A percentile compares a stretch with the other conserved stretches of the same genome.
These are phyloP conservation scores for Russula virescens DNA, from an alignment of 768 basidiomycete species.

Conservation along the genomic window DNA sequence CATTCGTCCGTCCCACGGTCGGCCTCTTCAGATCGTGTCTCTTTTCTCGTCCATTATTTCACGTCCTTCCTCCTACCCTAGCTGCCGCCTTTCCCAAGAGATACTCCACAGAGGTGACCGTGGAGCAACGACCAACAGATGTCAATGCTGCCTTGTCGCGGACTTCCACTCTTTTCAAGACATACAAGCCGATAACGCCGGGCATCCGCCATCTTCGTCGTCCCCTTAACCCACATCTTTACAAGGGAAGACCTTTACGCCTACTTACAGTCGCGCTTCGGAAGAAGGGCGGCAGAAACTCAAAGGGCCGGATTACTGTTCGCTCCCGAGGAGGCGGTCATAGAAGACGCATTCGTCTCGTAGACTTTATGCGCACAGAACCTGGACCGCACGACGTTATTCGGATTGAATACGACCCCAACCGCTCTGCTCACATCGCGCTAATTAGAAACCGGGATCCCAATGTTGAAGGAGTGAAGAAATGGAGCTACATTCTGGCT, in stretches of 20 bases:
- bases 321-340: conserved; percentile 91
- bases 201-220: conserved; percentile 80
- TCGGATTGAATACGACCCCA: conserved; percentile 95
- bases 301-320: conserved; percentile 78
- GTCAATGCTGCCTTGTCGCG: conserved; percentile 43
- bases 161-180: conserved; percentile 64
- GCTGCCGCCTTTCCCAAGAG: conserved; percentile 25
- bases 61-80: conserved; percentile 14
- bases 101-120: conserved; percentile 37
- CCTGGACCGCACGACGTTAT: conserved; percentile 84
- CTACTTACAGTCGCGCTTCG: conserved; percentile 76
- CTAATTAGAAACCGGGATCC: conserved; percentile 63
- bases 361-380: conserved; percentile 81
- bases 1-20: conserved; percentile 12
- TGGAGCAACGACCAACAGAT: conserved; percentile 30
- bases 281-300: conserved; percentile 82
- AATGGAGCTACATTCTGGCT: conserved; percentile 90
- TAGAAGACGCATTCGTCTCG: conserved; percentile 71
- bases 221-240: conserved; percentile 79
- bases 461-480: conserved; percentile 44
- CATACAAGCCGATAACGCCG: conserved; percentile 84
- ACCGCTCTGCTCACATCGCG: conserved; percentile 90
- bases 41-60: not conserved
- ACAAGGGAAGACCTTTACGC: conserved; percentile 79
- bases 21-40: conserved; percentile 16